Evolutionary conservation across 345 rosid genomes (phyloP), one percentile per base, ranked within the genome.

Genomic region (Citrus maxima): DNA sequence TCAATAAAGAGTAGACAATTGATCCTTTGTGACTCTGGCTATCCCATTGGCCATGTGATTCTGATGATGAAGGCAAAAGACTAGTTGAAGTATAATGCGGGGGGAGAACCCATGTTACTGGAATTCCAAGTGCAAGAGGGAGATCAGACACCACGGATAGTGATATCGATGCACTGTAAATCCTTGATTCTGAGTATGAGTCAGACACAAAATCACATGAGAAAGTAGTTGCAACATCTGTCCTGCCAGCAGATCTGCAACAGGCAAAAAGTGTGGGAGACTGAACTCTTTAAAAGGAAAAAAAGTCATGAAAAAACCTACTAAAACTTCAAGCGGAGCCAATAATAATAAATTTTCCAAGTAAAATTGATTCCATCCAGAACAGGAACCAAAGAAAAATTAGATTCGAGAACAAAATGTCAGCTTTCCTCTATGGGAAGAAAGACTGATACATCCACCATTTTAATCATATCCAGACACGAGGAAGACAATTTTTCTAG

Each of bases 41-140:
- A 83, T 91, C 94, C 84, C 80, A 81, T 54, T 86, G 85, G 74
- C 87, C 86, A 62, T 80, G 82, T 56, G 86, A 80, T 77, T 89
- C 93, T 35, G 46, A 24, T 21, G 93, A 89, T 40, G 82, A 88
- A 24, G 95, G 91, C 81, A 95, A 88, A 63, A 90, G 84, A 82
- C 85, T 79, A 75, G 97, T 93, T 80, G 98, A 87, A 28, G 89
- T 72, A 84, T 93, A 95, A 74, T 86, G 85, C 28, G 98, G 95
- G 54, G 98, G 98, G 76, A 95, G 92, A 84, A 93, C 70, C 98
- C 98, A 93, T 79, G 98, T 92, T 76, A 91, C 84, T 68, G 93
- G 94, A 78, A 74, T 86, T 73, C 98, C 98, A 74, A 90, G 98
- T 51, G 94, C 86, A 82, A 95, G 92, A 75, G 98, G 98, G 78